Conservation (phyloP, 352 stramenopile genomes). For the Nothophytophthora sp. region DNA sequence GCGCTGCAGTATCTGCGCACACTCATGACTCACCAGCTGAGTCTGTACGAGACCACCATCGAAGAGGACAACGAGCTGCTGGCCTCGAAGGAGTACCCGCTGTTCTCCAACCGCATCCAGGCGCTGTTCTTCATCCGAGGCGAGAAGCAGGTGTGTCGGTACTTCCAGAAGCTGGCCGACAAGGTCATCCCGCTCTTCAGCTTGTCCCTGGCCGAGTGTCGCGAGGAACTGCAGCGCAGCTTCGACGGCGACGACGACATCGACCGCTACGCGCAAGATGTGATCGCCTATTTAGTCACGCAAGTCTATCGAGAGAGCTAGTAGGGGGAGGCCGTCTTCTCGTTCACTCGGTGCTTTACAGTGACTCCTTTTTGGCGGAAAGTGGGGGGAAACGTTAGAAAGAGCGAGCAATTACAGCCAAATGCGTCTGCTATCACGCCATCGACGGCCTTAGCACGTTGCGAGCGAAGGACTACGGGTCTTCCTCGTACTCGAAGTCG, state of each 20-base stretch:
- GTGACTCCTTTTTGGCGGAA: conserved; percentile 21
- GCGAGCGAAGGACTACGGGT: conserved; percentile 12
- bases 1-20: conserved; percentile 70
- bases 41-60: conserved; percentile 84
- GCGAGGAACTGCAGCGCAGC: conserved; percentile 69
- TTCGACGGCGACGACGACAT: conserved; percentile 83
- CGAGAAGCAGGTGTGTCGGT: conserved; percentile 87
- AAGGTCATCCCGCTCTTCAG: conserved; percentile 85
- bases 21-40: conserved; percentile 82
- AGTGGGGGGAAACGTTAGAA: conserved; percentile 48
- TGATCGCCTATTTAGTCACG: conserved; percentile 89
- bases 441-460: background rate
- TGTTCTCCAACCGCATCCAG: conserved; percentile 90
- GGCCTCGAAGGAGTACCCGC: conserved; percentile 71
- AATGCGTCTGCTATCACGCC: conserved; percentile 6
- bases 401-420: conserved; percentile 15
- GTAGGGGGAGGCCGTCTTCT: conserved; percentile 4
- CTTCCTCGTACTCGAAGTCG: conserved; percentile 49
- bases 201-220: conserved; percentile 63
- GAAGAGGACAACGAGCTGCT: conserved; percentile 87
- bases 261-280: conserved; percentile 86
- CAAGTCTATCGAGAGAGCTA: conserved; percentile 83
- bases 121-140: conserved; percentile 89
- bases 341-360: conserved; percentile 20
- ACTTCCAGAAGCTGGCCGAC: conserved; percentile 83